Percentiles rank a stretch among this genome's conserved stretches.
phyloP scores from a whole-genome alignment of 768 basidiomycete genomes.

The Plicaturopsis crispa region DNA sequence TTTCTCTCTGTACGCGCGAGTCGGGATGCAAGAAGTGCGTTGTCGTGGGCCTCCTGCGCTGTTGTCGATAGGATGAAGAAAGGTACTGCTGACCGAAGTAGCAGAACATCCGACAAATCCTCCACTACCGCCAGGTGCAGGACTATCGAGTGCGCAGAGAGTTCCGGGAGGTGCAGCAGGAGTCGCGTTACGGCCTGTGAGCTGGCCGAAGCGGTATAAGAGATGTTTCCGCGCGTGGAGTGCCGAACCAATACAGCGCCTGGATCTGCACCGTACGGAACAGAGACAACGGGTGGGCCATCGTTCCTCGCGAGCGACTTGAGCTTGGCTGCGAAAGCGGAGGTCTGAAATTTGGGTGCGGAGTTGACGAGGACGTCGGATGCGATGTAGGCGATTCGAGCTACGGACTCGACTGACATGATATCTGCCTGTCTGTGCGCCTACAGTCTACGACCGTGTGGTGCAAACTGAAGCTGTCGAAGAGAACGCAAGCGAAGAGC shows the following conservation, averaged over 20 bases:
- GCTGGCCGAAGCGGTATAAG: slow-evolving; percentile 48
- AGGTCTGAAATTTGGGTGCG: slow-evolving; percentile 30
- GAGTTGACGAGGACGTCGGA: slow-evolving; percentile 63
- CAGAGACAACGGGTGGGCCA: slow-evolving; percentile 35
- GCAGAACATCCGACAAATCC: slow-evolving; percentile 68
- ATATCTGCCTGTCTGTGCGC: background rate
- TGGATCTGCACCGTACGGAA: slow-evolving; percentile 62
- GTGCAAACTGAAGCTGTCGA: no score
- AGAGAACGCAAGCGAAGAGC: no score
- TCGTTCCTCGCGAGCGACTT: slow-evolving; percentile 25
- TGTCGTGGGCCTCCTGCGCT: slow-evolving; percentile 79
- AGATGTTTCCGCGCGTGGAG: slow-evolving; percentile 37
- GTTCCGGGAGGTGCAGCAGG: slow-evolving; percentile 60
- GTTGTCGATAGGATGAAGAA: slow-evolving; percentile 77
- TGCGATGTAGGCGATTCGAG: slow-evolving; percentile 64
- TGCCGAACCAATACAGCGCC: slow-evolving; percentile 49
- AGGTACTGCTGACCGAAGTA: slow-evolving; percentile 72
- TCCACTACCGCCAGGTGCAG: slow-evolving; percentile 59
- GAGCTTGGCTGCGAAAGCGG: slow-evolving; percentile 34
- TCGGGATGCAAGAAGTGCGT: slow-evolving; percentile 80
- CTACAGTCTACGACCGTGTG: no score
- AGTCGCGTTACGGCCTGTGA: slow-evolving; percentile 50
- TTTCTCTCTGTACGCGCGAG: slow-evolving; percentile 64
- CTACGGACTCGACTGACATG: slow-evolving; percentile 27
- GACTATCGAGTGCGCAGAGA: slow-evolving; percentile 60